Percentiles rank a stretch among this genome's conserved stretches.
Evolutionary conservation across 768 basidiomycete species (phyloP).

Genomic region (Calvatia gigantea): DNA sequence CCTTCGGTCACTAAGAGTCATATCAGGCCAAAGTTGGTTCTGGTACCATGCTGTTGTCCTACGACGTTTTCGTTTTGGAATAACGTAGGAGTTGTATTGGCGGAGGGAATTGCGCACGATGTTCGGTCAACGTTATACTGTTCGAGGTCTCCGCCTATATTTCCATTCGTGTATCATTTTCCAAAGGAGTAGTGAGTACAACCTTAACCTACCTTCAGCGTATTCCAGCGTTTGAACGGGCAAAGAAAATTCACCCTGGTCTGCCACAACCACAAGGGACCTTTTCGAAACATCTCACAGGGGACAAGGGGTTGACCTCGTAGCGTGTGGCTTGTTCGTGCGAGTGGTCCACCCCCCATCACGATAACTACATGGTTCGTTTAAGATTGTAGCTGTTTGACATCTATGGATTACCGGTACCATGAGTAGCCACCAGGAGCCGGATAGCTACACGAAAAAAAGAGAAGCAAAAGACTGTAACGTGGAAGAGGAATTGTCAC

Average conservation of each 20-base stretch:
- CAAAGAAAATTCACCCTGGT: conserved; percentile 9
- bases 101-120: too few relatives aligned
- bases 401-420: too few relatives aligned
- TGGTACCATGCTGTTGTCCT: conserved; percentile 45
- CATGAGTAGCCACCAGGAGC: too few relatives aligned
- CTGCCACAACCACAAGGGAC: neutral
- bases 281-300: conserved; percentile 13
- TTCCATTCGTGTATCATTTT: too few relatives aligned
- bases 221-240: neutral
- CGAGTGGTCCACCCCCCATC: neutral
- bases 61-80: conserved; percentile 23
- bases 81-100: neutral
- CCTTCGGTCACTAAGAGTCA: conserved; percentile 54
- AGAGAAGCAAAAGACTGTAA: too few relatives aligned
- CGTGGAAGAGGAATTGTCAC: neutral
- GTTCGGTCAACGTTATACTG: too few relatives aligned
- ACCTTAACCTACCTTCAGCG: too few relatives aligned
- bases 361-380: too few relatives aligned
- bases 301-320: conserved; percentile 13
- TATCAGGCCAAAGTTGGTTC: conserved; percentile 48
- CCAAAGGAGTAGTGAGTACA: too few relatives aligned
- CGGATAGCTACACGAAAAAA: too few relatives aligned
- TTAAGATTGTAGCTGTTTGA: too few relatives aligned
- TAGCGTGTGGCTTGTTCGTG: conserved; percentile 6
- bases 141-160: too few relatives aligned